Evolutionary conservation across 192 early-diverging fungal species (phyloP), one percentile per base, ranked within the genome.

Genomic region (Piromyces finnis): DNA sequence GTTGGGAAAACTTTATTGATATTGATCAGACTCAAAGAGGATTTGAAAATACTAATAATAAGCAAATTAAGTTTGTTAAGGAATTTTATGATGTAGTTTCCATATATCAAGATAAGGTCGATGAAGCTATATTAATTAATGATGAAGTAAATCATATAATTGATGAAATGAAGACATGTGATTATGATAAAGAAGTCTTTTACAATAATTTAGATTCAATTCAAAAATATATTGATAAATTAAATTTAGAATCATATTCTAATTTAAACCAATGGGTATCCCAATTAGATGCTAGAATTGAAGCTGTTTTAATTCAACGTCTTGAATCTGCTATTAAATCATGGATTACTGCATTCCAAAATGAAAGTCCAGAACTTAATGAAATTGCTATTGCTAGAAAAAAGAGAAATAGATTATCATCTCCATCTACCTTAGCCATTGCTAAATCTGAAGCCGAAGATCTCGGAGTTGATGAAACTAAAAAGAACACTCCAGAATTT

Each of bases 21-120:
- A 90, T 93, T 81, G 89, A 90, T 36, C 87, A 95, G 78, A 68
- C 51, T 68, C 51, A 37, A 37, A 30, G 78, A n/a, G 30, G 78
- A 78, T 78, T 37, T 78, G 78, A 37, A 37, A 37, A 78, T n/a
- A 68, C 26, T 68, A 94, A 97, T 82, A 95, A 94, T 84, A 90
- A 93, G 35, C 94, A 97, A 81, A 92, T 96, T 2, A 88, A 89
- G 78, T 99, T 97, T 89, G 98, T 99, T 26, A 90, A 95, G 78
- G 96, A 98, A 79, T 97, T 99, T 87, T 94, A 96, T 3, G 87
- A 89, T 12, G 88, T 91, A 6, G 96, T 99, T 0, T 91, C 93
- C 26, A 86, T 92, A n/a, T 98, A 96, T 88, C 96, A 98, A 85
- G 97, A 98, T 78, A 99, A 99, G 84, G 94, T 94, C 17, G 94